phyloP scores from a whole-genome alignment of 768 basidiomycete genomes.

The Rubroboletus pulcherrimus region DNA sequence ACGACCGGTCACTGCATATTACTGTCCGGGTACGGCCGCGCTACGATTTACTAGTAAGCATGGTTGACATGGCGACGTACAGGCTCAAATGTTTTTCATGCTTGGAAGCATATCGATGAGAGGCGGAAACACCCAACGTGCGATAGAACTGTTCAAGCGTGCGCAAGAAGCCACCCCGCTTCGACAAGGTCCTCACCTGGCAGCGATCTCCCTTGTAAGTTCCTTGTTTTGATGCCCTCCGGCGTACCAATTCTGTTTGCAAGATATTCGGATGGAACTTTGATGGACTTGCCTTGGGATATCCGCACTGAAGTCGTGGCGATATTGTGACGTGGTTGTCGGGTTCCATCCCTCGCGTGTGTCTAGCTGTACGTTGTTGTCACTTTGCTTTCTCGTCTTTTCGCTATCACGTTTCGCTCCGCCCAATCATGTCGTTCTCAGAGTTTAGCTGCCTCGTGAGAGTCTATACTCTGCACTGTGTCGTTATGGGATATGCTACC shows the following conservation, averaged over 20 bases:
- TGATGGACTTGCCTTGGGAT: background rate
- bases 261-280: conserved; percentile 15
- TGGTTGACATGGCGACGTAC: background rate
- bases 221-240: too few species aligned
- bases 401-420: too few species aligned
- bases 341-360: too few species aligned
- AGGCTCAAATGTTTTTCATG: conserved; percentile 5
- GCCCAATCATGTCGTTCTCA: too few species aligned
- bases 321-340: background rate
- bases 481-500: too few species aligned
- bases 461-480: too few species aligned
- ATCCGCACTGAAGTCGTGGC: background rate
- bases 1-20: background rate
- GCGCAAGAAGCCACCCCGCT: background rate
- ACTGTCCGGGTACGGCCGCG: background rate
- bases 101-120: background rate
- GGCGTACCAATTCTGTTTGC: background rate
- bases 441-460: too few species aligned
- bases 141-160: background rate
- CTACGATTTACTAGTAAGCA: too few species aligned
- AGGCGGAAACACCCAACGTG: background rate
- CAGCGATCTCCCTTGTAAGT: conserved; percentile 5
- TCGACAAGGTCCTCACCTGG: background rate
- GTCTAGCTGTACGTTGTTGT: too few species aligned
- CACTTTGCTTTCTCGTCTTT: too few species aligned